A percentile compares a stretch with the other conserved stretches of the same genome.
Conservation (phyloP, 179 eudicot genomes). For the Carnegiea gigantea region DNA sequence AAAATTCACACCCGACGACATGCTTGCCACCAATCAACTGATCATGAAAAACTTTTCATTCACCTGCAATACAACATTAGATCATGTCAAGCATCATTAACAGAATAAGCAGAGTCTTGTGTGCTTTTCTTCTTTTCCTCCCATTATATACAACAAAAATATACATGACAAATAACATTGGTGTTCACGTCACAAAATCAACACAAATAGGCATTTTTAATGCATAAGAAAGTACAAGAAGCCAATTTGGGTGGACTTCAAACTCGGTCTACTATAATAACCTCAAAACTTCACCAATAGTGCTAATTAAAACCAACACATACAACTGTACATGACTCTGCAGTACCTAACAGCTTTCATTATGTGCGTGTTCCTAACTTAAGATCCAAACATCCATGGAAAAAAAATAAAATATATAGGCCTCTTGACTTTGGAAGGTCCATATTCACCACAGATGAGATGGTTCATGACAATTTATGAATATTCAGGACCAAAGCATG, state of each 20-base stretch:
- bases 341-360: not conserved
- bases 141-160: too few species aligned
- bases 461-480: not conserved
- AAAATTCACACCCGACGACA: constrained; percentile 15
- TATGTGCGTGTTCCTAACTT: not conserved
- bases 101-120: too few species aligned
- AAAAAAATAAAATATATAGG: not conserved
- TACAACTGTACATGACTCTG: not conserved
- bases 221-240: too few species aligned
- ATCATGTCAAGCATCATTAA: not conserved
- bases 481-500: too few species aligned
- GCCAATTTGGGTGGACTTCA: not conserved
- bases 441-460: not conserved
- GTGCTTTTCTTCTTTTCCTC: too few species aligned
- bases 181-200: too few species aligned
- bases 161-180: too few species aligned
- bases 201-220: too few species aligned
- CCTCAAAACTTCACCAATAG: not conserved
- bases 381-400: not conserved
- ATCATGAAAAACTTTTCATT: constrained; percentile 17
- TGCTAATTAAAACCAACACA: not conserved
- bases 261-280: not conserved
- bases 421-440: not conserved
- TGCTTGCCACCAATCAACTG: constrained; percentile 23
- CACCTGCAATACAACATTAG: constrained; percentile 23